Evolutionary conservation across 2,329 filamentous ascomycete genomes (phyloP), one percentile per base, ranked within the genome.

Genomic region (Botrytis sinoallii): DNA sequence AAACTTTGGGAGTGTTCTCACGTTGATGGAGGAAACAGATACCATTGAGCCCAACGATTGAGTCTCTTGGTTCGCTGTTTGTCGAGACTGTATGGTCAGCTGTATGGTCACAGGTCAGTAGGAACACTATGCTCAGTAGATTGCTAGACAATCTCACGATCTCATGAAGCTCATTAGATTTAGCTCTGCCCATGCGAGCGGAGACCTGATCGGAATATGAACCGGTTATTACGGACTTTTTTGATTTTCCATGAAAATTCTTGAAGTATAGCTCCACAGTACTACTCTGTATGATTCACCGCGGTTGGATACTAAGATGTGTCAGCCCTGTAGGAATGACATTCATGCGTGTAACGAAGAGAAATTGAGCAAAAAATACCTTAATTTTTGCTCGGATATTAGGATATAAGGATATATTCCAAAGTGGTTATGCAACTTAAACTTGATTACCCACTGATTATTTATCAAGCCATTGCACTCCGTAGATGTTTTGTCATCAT

Each of bases 321-420:
- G 7, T 67, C 65, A 67, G 65, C 65, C 65, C 46, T 67, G 65
- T 55, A 67, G 46, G 52, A 57, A 57, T 57, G n/a, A 18, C n/a
- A 35, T 40, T 67, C 25, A 67, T n/a, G 22, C 12, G 22, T 52
- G 29, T 14, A 52, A 35, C 29, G n/a, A 35, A 61, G 9, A 42
- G 38, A 63, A 40, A 42, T 18, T 44, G 25, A 29, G n/a, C 6
- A 20, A 64, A n/a, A 42, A 44, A n/a, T 42, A 2, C 60, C 60
- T 52, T 52, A 40, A 29, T 4, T 52, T n/a, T 67, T n/a, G 20
- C 10, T n/a, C 48, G 25, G 48, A n/a, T 55, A n/a, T 55, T 16
- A 55, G 44, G 32, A 67, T 40, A 52, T 67, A 20, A 35, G 44
- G 65, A 52, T 20, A 40, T 40, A 29, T 29, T 12, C 2, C 16